Percentiles rank a stretch among this genome's conserved stretches.
Evolutionary conservation across 768 basidiomycete species (phyloP).

Genomic region (Coprinopsis cinerea): DNA sequence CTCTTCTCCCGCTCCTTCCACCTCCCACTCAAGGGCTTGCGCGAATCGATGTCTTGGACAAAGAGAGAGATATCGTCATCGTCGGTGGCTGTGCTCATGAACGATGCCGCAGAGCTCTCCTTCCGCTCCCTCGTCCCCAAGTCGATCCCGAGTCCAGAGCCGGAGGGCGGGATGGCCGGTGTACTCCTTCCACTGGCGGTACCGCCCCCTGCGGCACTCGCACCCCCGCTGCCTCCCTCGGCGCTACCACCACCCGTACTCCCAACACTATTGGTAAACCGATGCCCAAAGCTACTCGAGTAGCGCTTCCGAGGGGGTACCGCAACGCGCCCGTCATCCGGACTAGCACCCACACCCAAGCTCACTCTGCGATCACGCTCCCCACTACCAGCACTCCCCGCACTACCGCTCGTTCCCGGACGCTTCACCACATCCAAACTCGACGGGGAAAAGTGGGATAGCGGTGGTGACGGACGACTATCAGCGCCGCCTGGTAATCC

Average conservation of each 20-base stretch:
- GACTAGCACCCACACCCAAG: slow-evolving; percentile 9
- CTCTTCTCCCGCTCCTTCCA: slow-evolving; percentile 21
- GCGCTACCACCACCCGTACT: slow-evolving; percentile 24
- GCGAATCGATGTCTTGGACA: slow-evolving; percentile 69
- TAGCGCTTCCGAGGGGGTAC: slow-evolving; percentile 52
- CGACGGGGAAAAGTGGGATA: slow-evolving; percentile 20
- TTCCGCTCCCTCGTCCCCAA: slow-evolving; percentile 18
- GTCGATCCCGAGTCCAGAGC: slow-evolving; percentile 8
- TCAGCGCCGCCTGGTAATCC: slow-evolving; percentile 10
- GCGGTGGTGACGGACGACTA: slow-evolving; percentile 18
- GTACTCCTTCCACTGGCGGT: slow-evolving; percentile 11
- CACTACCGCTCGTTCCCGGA: slow-evolving; percentile 18
- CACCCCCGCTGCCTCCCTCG: slow-evolving; percentile 13
- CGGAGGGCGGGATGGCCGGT: slow-evolving; percentile 10
- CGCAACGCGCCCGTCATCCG: slow-evolving; percentile 15
- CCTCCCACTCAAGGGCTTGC: slow-evolving; percentile 54
- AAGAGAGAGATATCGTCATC: slow-evolving; percentile 77
- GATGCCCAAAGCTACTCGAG: slow-evolving; percentile 73
- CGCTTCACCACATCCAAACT: slow-evolving; percentile 22
- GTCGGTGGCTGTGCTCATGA: slow-evolving; percentile 46
- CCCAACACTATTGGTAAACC: slow-evolving; percentile 39
- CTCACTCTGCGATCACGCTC: slow-evolving; percentile 16
- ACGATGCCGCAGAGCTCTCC: slow-evolving; percentile 25
- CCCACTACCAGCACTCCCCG: slow-evolving; percentile 12
- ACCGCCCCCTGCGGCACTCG: slow-evolving; percentile 12